phyloP scores from a whole-genome alignment of 2,329 filamentous ascomycete species.

The Cladosporium sp. region DNA sequence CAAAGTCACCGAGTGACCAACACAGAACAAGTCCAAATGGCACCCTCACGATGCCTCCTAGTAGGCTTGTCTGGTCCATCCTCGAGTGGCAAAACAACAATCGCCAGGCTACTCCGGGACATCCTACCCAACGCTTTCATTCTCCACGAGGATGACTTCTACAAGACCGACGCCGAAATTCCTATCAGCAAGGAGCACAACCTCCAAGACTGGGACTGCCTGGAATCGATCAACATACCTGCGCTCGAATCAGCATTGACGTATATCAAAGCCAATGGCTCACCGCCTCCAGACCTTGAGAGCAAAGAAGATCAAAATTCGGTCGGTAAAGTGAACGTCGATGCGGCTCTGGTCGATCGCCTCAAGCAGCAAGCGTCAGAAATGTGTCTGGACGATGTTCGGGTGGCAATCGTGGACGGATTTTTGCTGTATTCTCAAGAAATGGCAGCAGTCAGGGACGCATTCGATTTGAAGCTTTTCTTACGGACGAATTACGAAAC shows the following conservation, averaged over 20 bases:
- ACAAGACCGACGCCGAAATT: constrained; percentile 70
- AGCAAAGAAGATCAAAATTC: constrained; percentile 59
- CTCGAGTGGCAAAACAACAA: constrained; percentile 90
- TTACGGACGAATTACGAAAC: constrained; percentile 63
- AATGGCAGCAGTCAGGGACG: constrained; percentile 48
- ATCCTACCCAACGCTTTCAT: constrained; percentile 73
- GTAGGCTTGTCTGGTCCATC: constrained; percentile 86
- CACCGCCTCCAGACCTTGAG: constrained; percentile 49
- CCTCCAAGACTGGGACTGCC: constrained; percentile 87
- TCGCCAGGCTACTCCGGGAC: constrained; percentile 76
- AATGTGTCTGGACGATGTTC: constrained; percentile 20
- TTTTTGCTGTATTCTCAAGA: constrained; percentile 75
- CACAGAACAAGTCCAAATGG: not conserved
- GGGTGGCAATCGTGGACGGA: constrained; percentile 75
- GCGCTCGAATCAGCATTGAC: constrained; percentile 63
- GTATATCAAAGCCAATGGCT: constrained; percentile 67
- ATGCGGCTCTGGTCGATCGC: constrained; percentile 24
- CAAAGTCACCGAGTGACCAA: not conserved
- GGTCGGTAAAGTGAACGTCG: constrained; percentile 40
- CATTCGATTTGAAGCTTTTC: constrained; percentile 74
- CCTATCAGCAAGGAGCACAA: constrained; percentile 40
- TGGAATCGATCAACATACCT: constrained; percentile 69
- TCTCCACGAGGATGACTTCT: constrained; percentile 95
- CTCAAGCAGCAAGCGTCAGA: constrained; percentile 29
- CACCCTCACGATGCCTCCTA: constrained; percentile 37